Percentiles rank a stretch among this genome's conserved stretches.
Conservation (phyloP, 306 rosid genomes). For the Abrus precatorius region DNA sequence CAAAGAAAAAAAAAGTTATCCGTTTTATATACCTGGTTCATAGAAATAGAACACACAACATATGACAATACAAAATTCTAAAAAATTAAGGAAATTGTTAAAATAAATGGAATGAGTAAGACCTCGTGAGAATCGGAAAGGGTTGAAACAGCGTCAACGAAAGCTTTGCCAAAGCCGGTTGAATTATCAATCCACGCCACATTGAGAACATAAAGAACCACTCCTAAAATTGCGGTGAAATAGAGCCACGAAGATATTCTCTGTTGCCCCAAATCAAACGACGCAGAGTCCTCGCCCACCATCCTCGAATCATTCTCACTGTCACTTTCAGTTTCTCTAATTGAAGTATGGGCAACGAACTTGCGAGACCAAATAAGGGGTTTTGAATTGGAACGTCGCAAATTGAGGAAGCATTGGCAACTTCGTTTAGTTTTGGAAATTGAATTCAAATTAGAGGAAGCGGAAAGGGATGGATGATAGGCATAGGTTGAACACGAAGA, state of each 20-base stretch:
- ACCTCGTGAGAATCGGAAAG: constrained; percentile 82
- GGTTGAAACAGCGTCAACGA: constrained; percentile 69
- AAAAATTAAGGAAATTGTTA: neutral
- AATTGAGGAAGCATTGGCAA: neutral
- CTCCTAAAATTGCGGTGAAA: constrained; percentile 69
- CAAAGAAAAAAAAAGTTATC: neutral
- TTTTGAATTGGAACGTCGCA: neutral
- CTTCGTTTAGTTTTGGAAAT: neutral
- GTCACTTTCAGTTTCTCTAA: constrained; percentile 49
- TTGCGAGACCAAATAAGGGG: neutral
- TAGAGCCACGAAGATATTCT: constrained; percentile 77
- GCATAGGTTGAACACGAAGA: constrained; percentile 21
- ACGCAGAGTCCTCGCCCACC: constrained; percentile 86
- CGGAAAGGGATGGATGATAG: constrained; percentile 19
- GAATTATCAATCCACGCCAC: constrained; percentile 82
- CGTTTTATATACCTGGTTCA: neutral
- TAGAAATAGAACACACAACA: neutral
- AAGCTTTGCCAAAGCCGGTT: constrained; percentile 73
- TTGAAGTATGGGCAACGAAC: constrained; percentile 53
- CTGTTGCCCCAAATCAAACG: constrained; percentile 69
- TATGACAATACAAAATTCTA: neutral
- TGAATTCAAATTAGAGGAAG: neutral
- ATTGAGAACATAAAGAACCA: constrained; percentile 72
- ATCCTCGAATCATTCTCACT: neutral
- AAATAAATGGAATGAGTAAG: neutral